These are phyloP conservation scores for Camellia japonica DNA, from an alignment of 148 eudicot genomes.

Conservation along the genomic window DNA sequence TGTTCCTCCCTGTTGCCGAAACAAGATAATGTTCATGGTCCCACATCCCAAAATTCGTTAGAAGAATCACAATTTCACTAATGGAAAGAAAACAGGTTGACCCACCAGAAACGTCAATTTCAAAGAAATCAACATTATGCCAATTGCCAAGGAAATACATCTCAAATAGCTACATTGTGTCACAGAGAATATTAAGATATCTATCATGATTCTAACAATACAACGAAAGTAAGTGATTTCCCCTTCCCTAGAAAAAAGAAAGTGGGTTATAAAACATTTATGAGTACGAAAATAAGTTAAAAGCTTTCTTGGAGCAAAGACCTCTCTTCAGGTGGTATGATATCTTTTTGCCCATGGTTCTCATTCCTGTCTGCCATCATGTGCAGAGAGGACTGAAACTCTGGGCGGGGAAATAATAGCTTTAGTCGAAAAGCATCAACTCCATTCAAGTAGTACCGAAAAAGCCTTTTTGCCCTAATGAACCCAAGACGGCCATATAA, in stretches of 20 bases:
- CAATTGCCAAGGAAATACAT: not conserved
- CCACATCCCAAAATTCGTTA: not conserved
- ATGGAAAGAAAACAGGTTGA: not conserved
- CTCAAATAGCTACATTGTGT: not conserved
- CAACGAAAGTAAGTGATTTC: not conserved
- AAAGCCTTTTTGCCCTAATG: conserved; percentile 88
- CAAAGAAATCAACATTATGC: not conserved
- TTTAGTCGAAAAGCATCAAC: conserved; percentile 93
- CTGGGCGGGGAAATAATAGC: conserved; percentile 68
- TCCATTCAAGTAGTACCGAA: conserved; percentile 87
- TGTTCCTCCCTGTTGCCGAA: no score
- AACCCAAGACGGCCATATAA: conserved; percentile 93
- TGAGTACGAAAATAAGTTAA: not conserved
- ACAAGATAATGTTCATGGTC: not conserved
- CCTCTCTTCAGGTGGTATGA: conserved; percentile 31
- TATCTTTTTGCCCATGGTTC: conserved; percentile 25
- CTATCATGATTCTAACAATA: not conserved
- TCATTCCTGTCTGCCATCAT: conserved; percentile 22
- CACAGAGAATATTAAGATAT: not conserved
- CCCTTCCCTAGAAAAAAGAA: not conserved
- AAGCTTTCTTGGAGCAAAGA: conserved; percentile 4
- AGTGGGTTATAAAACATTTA: not conserved
- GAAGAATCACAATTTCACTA: not conserved
- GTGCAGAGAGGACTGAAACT: conserved; percentile 38
- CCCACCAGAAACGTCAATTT: no score